Evolutionary conservation across 352 stramenopile species (phyloP).

Genomic region (Thraustotheca clavata): DNA sequence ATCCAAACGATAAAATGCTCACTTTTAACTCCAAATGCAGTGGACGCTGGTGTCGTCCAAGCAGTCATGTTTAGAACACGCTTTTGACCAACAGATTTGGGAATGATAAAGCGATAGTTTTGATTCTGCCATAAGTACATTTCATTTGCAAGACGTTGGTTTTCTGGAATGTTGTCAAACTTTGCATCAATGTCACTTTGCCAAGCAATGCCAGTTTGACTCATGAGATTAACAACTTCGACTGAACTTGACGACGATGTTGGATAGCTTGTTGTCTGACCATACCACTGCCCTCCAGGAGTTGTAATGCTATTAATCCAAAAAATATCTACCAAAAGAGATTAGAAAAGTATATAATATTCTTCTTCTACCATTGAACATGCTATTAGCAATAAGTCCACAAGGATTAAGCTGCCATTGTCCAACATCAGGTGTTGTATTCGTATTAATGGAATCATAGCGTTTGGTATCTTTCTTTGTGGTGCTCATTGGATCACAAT

Average conservation of each 20-base stretch:
- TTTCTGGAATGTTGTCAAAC: conserved; percentile 88
- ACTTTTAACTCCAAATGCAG: conserved; percentile 89
- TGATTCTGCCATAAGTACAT: conserved; percentile 80
- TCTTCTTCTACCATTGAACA: conserved; percentile 92
- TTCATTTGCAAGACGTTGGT: conserved; percentile 29
- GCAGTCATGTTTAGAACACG: conserved; percentile 67
- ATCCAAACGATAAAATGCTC: conserved; percentile 99
- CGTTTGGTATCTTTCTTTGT: conserved; percentile 33
- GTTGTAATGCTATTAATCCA: conserved; percentile 70
- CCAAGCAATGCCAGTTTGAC: conserved; percentile 96
- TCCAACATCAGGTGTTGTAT: conserved; percentile 32
- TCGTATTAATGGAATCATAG: conserved; percentile 48
- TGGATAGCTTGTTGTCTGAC: conserved; percentile 56
- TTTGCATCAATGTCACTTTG: conserved; percentile 93
- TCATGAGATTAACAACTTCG: conserved; percentile 77
- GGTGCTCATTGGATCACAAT: conserved; percentile 79
- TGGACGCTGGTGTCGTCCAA: conserved; percentile 50
- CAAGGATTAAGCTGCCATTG: conserved; percentile 90
- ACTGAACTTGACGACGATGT: conserved; percentile 5
- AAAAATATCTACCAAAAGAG: conserved; percentile 50
- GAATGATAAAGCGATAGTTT: conserved; percentile 73
- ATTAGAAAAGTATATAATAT: background rate
- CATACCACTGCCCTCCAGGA: conserved; percentile 35
- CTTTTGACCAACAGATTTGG: conserved; percentile 44
- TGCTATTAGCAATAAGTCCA: conserved; percentile 97